A percentile compares a stretch with the other conserved stretches of the same genome.
These are phyloP conservation scores for Talaromyces rugulosus DNA, from an alignment of 2,329 filamentous ascomycete genomes.

Conservation along the genomic window DNA sequence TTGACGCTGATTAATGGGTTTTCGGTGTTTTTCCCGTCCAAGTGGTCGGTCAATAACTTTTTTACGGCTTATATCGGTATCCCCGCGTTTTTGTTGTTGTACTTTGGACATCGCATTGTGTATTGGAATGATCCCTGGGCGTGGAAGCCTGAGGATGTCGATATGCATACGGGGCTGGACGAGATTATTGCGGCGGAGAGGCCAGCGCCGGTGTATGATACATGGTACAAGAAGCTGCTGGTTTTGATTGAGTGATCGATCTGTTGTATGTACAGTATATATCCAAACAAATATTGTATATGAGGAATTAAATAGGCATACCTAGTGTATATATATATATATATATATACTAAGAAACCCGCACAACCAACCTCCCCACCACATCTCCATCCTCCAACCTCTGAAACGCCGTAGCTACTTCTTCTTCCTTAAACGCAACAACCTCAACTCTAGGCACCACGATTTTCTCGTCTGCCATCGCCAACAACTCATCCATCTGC, in stretches of 20 bases:
- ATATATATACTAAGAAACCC: not conserved
- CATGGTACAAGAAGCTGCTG: constrained; percentile 30
- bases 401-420: not conserved
- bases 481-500: not conserved
- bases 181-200: constrained; percentile 47
- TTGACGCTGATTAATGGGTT: constrained; percentile 74
- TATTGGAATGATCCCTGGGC: constrained; percentile 50
- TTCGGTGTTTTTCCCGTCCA: constrained; percentile 53
- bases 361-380: not conserved
- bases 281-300: not conserved
- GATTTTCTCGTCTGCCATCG: not conserved
- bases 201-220: constrained; percentile 25
- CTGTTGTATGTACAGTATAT: not conserved
- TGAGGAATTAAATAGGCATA: not conserved
- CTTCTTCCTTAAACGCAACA: not conserved
- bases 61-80: constrained; percentile 64
- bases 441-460: not conserved
- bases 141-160: constrained; percentile 46
- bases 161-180: constrained; percentile 52
- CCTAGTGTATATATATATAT: not conserved
- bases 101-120: constrained; percentile 49
- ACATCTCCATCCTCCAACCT: not conserved
- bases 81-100: constrained; percentile 56
- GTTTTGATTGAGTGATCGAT: constrained; percentile 24
- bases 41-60: constrained; percentile 52